Conservation (phyloP, 305 asterid species). For the Rubia tinctorum region DNA sequence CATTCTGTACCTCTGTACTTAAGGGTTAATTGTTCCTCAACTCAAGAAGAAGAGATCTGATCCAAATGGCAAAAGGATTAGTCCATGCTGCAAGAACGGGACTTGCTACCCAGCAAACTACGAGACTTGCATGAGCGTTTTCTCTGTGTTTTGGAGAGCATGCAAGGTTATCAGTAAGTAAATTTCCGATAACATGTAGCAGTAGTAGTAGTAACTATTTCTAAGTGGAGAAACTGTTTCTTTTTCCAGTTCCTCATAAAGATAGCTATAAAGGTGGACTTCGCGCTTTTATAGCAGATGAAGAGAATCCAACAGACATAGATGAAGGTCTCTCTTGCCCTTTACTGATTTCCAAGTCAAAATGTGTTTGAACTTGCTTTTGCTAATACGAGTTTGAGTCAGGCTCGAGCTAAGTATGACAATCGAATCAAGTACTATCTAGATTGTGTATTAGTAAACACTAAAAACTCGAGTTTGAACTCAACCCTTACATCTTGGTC, state of each 20-base stretch:
- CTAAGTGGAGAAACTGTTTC: background rate
- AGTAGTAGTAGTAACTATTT: background rate
- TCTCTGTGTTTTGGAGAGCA: constrained; percentile 23
- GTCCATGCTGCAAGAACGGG: background rate
- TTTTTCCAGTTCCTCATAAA: constrained; percentile 17
- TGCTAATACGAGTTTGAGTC: background rate
- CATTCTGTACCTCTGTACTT: background rate
- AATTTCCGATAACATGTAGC: background rate
- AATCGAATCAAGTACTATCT: too few species aligned
- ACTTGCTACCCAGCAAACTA: constrained; percentile 33
- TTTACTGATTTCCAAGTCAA: background rate
- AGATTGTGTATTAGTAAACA: background rate
- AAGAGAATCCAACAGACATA: constrained; percentile 19
- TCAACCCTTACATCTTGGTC: background rate
- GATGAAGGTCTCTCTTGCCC: constrained; percentile 2
- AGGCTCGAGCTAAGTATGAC: too few species aligned
- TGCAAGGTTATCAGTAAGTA: constrained; percentile 20
- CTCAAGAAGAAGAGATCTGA: constrained; percentile 9
- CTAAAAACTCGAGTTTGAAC: background rate
- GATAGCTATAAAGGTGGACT: background rate
- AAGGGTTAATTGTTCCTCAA: constrained; percentile 27
- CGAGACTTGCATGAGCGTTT: constrained; percentile 29
- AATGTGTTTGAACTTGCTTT: background rate
- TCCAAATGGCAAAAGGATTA: background rate
- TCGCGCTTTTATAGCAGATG: constrained; percentile 10